These are phyloP conservation scores for Aspergillus fumigatus DNA, from an alignment of 2,329 filamentous ascomycete genomes.

Conservation along the genomic window DNA sequence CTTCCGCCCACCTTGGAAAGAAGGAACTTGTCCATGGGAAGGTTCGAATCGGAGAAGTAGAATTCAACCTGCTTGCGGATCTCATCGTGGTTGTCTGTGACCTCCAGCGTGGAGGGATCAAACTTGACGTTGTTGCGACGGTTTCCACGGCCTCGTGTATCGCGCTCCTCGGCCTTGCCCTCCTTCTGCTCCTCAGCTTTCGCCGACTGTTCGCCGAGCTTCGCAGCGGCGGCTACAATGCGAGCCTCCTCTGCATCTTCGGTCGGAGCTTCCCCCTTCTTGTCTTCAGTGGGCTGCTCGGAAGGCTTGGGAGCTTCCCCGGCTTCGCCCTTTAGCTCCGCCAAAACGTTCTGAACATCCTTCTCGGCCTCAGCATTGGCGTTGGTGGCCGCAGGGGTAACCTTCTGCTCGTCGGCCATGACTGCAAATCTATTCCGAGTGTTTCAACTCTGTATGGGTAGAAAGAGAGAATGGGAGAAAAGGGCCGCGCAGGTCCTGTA, in stretches of 20 bases:
- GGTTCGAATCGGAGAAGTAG: constrained; percentile 90
- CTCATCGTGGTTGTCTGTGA: constrained; percentile 70
- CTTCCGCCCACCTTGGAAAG: constrained; percentile 71
- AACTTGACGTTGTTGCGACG: constrained; percentile 62
- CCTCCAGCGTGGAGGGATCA: constrained; percentile 61
- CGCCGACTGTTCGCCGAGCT: constrained; percentile 36
- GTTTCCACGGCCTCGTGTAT: constrained; percentile 23
- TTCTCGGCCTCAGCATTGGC: constrained; percentile 41
- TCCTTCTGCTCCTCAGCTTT: constrained; percentile 30
- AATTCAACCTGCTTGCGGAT: constrained; percentile 94
- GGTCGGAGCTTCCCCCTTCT: constrained; percentile 19
- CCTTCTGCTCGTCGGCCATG: constrained; percentile 39
- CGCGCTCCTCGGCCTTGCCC: constrained; percentile 16
- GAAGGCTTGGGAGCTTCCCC: constrained; percentile 10
- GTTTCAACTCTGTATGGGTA: not conserved
- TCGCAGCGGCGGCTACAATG: constrained; percentile 34
- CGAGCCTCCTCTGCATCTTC: constrained; percentile 34
- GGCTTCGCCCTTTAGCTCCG: constrained; percentile 39
- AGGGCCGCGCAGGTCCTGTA: not conserved
- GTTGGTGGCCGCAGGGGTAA: constrained; percentile 19
- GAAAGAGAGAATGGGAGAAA: not conserved
- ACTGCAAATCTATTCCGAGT: constrained; percentile 1
- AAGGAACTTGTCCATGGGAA: constrained; percentile 83
- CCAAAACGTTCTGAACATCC: constrained; percentile 44
- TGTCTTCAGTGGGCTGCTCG: constrained; percentile 6